Percentiles rank a stretch among this genome's conserved stretches.
These are phyloP conservation scores for Stagonosporopsis cucurbitacearum DNA, from an alignment of 2,329 filamentous ascomycete species.

Conservation along the genomic window DNA sequence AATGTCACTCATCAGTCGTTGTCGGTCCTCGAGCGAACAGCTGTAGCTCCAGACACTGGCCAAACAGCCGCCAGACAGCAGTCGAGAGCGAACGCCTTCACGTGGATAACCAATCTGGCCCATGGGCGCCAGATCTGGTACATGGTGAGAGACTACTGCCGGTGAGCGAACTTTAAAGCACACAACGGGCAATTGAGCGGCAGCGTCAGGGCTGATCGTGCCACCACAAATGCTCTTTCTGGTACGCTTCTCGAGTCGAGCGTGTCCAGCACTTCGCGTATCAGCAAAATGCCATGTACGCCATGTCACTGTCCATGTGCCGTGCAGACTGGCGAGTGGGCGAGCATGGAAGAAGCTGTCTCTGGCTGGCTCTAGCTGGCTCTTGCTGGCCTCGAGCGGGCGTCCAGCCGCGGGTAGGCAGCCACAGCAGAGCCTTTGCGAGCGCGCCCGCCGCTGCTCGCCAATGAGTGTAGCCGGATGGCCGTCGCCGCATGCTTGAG, in stretches of 20 bases:
- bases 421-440: constrained; percentile 7
- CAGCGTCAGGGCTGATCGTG: constrained; percentile 1
- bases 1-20: not conserved
- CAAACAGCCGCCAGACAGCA: not conserved
- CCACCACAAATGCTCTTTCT: constrained; percentile 2
- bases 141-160: constrained; percentile 6
- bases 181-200: constrained; percentile 3
- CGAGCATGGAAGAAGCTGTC: constrained; percentile 14
- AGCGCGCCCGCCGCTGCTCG: not conserved
- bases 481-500: constrained; percentile 7
- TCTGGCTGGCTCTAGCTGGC: not conserved
- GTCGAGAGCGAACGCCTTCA: not conserved
- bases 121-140: not conserved
- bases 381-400: not conserved
- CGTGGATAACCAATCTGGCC: constrained; percentile 3
- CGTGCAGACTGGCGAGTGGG: not conserved
- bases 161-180: not conserved
- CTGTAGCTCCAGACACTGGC: constrained; percentile 1
- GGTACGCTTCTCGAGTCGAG: constrained; percentile 11
- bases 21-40: not conserved
- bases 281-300: too few relatives aligned
- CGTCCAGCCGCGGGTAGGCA: constrained; percentile 11
- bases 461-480: constrained; percentile 10
- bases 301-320: constrained; percentile 9
- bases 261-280: not conserved